Evolutionary conservation across 345 rosid species (phyloP).

Genomic region (Aquilaria sinensis): DNA sequence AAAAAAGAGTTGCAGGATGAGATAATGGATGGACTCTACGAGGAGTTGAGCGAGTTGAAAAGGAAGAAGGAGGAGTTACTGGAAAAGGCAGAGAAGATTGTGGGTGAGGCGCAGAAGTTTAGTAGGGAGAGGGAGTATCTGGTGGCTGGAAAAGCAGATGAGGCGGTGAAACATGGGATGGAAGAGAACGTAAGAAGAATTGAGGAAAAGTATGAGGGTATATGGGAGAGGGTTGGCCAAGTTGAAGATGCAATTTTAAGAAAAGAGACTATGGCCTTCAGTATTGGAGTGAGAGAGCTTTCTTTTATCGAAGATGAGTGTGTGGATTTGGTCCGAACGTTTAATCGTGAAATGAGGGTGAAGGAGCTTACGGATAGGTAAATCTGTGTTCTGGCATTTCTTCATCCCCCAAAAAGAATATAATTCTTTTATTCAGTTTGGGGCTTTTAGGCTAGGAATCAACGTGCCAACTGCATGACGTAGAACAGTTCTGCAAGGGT

Average conservation of each 20-base stretch:
- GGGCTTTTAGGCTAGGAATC: no score
- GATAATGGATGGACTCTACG: slow-evolving; percentile 50
- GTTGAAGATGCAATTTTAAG: slow-evolving; percentile 48
- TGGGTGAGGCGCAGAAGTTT: slow-evolving; percentile 35
- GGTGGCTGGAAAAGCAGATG: slow-evolving; percentile 4
- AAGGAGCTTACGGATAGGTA: slow-evolving; percentile 42
- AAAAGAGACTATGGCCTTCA: slow-evolving; percentile 57
- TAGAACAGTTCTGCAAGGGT: slow-evolving; percentile 1
- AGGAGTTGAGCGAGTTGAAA: slow-evolving; percentile 40
- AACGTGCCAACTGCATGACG: no score
- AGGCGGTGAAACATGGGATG: slow-evolving; percentile 25
- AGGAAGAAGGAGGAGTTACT: slow-evolving; percentile 43
- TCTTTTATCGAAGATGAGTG: slow-evolving; percentile 76
- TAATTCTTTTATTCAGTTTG: no score
- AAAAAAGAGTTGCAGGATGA: slow-evolving; percentile 56
- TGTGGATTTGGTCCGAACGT: slow-evolving; percentile 59
- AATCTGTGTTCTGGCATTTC: slow-evolving; percentile 10
- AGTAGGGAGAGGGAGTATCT: slow-evolving; percentile 32
- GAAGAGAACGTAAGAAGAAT: slow-evolving; percentile 36
- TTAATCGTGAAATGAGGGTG: slow-evolving; percentile 41
- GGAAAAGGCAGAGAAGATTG: slow-evolving; percentile 42
- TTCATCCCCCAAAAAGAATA: no score
- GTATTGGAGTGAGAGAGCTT: slow-evolving; percentile 77
- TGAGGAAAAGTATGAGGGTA: slow-evolving; percentile 53
- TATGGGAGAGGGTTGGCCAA: slow-evolving; percentile 68